Base-by-base conservation (phyloP, 345 rosid species). In the Camelina sativa region DNA sequence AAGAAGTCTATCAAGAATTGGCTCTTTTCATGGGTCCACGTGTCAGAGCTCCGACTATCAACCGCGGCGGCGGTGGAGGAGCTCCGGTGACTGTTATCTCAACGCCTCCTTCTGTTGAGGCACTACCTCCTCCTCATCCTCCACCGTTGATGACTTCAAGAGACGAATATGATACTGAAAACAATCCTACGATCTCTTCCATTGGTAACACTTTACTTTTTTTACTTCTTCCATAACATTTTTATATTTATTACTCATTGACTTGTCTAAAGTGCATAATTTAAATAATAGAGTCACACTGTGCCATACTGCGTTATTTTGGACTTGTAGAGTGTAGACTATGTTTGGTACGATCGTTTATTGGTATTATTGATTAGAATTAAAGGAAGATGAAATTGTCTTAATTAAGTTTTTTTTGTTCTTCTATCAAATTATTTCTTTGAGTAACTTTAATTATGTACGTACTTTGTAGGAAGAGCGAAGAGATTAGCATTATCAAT, bases 1-100 rank as follows among this genome's bases (percentile, higher is more conserved):
- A 95, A 76, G 89, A 95, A 80, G 99, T 95, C 7, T 95, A 88
- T 43, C 93, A 95, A 68, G 99, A 95, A 77, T 80, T 95, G 73
- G 78, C 98, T 61, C 94, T 86, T 75, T 95, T 92, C 83, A 95
- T 95, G 96, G 97, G 96, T 7, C 80, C 96, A 44, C 86, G 97
- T 23, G 83, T 84, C 76, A 84, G 98, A 79, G 72, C 86, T 70
- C 78, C 95, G 41, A 58, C 67, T 57, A 6, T 77, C 0, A 59
- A 30, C 35, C 72, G 56, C 15, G 30, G 77, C 55, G 54, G 75
- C 57, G 60, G 76, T 35, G 47, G 46, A 10, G 65, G 71, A 61
- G 60, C 73, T 52, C 43, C 52, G 58, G 11, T n/a, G 10, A 11
- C 47, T 43, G 58, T 38, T 22, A 54, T 51, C 67, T 38, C 62